Base-by-base conservation (phyloP, 805 yeast species). In the Cyberlindnera meyerae region DNA sequence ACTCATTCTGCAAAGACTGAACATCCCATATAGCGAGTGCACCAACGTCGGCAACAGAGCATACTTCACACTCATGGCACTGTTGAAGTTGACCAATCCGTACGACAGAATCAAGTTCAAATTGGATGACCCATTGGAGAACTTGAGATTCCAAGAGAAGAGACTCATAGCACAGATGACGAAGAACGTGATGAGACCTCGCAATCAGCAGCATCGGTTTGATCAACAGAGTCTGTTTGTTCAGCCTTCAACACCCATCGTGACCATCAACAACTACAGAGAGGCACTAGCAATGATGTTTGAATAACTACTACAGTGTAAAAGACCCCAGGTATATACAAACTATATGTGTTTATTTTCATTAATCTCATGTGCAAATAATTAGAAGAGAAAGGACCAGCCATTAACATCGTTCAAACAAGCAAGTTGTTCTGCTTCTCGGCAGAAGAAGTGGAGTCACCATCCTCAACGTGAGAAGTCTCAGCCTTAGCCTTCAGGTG, bases 41-140 rank as follows among this genome's bases (percentile, higher is more conserved):
- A 9, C 26, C 12, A 49, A 49, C 25, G 37, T 32, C 6, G 54
- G 54, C 8, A 47, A 49, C 31, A 38, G 43, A 12, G 43, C 54
- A 8, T 47, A 47, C 25, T 43, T 32, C 21, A 31, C 39, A 7
- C 29, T 49, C 8, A 7, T 43, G 21, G 40, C 43, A 11, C 27
- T 43, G 6, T 18, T 49, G 11, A 41, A 44, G 11, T 11, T 49
- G 25, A 12, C 44, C n/a, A 39, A 47, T 29, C 54, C 54, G 8
- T 43, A 45, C 24, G 40, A 43, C 17, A 27, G 54, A 22, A 27
- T 39, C 11, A 34, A 32, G n/a, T 32, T 41, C 29, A 36, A 40
- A 14, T 27, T 47, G 6, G 52, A 49, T 24, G 35, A 40, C 20
- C 34, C 43, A 7, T 5, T 33, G 12, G 44, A 35, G 11, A 44